Evolutionary conservation across 202 grass and related monocot species (phyloP).

Genomic region (Digitaria exilis): DNA sequence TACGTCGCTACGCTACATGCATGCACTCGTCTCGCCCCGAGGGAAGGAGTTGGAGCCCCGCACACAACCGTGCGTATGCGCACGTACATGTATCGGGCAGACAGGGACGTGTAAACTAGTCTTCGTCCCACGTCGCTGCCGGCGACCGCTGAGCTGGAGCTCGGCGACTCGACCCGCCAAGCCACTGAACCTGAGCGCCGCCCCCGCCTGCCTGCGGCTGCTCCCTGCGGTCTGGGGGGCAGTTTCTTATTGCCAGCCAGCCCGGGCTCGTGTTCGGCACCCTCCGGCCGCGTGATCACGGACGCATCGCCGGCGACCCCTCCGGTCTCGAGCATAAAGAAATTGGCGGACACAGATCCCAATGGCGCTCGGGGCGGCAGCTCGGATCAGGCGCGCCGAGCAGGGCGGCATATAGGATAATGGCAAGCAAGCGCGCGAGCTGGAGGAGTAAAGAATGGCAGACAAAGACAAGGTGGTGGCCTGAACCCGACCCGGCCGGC

Average conservation of each 20-base stretch:
- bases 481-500: constrained; percentile 36
- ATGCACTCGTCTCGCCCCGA: not conserved
- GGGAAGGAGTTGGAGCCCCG: constrained; percentile 1
- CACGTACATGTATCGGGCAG: not conserved
- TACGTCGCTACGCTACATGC: not conserved
- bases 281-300: constrained; percentile 31
- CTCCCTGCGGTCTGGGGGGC: not conserved
- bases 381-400: not conserved
- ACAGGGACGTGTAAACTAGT: constrained; percentile 31
- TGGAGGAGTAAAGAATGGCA: constrained; percentile 26
- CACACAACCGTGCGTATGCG: not conserved
- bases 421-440: constrained; percentile 9
- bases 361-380: constrained; percentile 39
- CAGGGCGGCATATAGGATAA: constrained; percentile 28
- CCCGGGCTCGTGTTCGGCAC: constrained; percentile 23
- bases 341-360: constrained; percentile 46
- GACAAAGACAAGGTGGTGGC: constrained; percentile 9
- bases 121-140: not conserved
- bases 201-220: not conserved
- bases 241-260: constrained; percentile 13
- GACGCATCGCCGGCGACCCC: not conserved
- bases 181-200: constrained; percentile 44
- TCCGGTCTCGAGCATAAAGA: constrained; percentile 22
- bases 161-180: not conserved
- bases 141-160: constrained; percentile 37